Base-by-base conservation (phyloP, 2,329 filamentous ascomycete genomes). In the Colletotrichum sp. region DNA sequence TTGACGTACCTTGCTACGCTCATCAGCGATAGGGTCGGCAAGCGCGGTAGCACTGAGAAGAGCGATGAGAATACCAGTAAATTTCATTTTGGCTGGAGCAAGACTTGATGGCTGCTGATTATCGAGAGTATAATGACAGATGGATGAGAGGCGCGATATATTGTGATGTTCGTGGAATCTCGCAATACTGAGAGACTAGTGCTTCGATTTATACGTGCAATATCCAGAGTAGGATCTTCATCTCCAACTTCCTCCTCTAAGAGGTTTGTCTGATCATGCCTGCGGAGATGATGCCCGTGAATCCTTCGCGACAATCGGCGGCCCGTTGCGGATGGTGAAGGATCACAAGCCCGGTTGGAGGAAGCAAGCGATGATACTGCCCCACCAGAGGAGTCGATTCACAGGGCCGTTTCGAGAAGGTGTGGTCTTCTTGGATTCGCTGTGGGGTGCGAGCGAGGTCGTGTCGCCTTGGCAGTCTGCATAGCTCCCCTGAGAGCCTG, bases 41-140 rank as follows among this genome's bases (percentile, higher is more conserved):
- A 60, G 57, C 7, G 57, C 26, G 8, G 57, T 60, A 8, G 57
- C 57, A 16, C 57, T 32, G 16, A 60, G n/a, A n/a, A 60, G 57
- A 18, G 26, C 57, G 26, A 60, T 8, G 26, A 60, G 57, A 24
- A n/a, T n/a, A 0, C 26, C 57, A 1, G 16, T 60, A 0, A 60
- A 60, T 2, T 30, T 30, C 57, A 60, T 32, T 60, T 12, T 60
- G 18, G 26, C 18, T 49, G 5, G 5, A n/a, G 18, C 3, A 49
- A n/a, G 39, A 49, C 18, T 49, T 49, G 0, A 6, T 1, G 9
- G 1, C 18, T n/a, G 39, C 18, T n/a, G 5, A 12, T 12, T 12
- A 12, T 49, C 0, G 9, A 49, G 9, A 49, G 39, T 49, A n/a
- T 0, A 4, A 49, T 0, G 0, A n/a, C 0, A n/a, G 39, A 4